A percentile compares a stretch with the other conserved stretches of the same genome.
phyloP scores from a whole-genome alignment of 306 rosid species.

The Fragaria vesca region DNA sequence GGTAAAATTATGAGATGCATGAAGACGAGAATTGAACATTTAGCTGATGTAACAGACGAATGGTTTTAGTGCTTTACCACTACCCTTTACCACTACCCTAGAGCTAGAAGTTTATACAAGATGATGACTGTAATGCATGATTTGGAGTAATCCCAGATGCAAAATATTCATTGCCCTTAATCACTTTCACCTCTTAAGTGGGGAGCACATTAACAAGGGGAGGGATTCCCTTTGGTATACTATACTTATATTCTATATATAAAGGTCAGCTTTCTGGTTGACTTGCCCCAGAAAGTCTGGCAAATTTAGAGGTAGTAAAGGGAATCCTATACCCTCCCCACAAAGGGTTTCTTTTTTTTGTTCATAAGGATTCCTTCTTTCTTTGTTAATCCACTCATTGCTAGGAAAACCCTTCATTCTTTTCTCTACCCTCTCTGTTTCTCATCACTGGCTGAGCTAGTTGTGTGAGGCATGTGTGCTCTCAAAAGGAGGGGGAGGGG shows the following conservation, averaged over 20 bases:
- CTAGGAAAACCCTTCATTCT: slow-evolving; percentile 36
- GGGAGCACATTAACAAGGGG: slow-evolving; percentile 61
- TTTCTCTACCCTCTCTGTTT: slow-evolving; percentile 22
- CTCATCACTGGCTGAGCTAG: slow-evolving; percentile 17
- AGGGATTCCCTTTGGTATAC: slow-evolving; percentile 44
- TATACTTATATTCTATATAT: slow-evolving; percentile 15
- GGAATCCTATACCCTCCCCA: slow-evolving; percentile 71
- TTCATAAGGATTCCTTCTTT: slow-evolving; percentile 41
- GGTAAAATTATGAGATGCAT: background rate
- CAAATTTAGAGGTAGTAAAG: slow-evolving; percentile 63
- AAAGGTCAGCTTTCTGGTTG: slow-evolving; percentile 67
- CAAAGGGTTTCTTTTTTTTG: slow-evolving; percentile 36
- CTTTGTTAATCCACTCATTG: slow-evolving; percentile 66
- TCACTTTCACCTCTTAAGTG: slow-evolving; percentile 50
- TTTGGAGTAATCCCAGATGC: slow-evolving; percentile 10
- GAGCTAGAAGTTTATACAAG: background rate
- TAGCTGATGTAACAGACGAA: background rate
- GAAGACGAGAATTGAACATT: background rate
- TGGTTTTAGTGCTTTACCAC: background rate
- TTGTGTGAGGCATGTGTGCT: slow-evolving; percentile 58
- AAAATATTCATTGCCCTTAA: slow-evolving; percentile 32
- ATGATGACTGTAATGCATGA: background rate
- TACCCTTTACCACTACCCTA: background rate
- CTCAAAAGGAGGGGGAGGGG: slow-evolving; percentile 59
- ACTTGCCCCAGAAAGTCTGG: slow-evolving; percentile 77